Conservation (phyloP, 495 filamentous ascomycete genomes). For the Tetracladium marchalianum region DNA sequence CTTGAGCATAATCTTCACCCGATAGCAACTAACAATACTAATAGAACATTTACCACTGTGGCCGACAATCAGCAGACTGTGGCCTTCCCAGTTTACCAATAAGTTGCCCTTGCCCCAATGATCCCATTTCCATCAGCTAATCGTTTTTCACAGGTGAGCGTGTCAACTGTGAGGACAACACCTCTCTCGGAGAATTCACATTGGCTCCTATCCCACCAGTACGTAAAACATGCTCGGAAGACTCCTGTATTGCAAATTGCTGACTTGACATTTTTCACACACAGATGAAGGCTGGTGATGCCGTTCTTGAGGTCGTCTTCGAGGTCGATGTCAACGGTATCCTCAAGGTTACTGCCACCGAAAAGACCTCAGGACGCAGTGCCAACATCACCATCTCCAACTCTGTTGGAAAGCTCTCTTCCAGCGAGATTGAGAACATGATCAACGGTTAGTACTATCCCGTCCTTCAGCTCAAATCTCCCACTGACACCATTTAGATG, state of each 20-base stretch:
- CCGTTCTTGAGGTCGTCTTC: conserved; percentile 95
- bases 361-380: conserved; percentile 96
- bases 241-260: too few relatives aligned
- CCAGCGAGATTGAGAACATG: conserved; percentile 94
- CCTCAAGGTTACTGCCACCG: conserved; percentile 97
- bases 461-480: not conserved
- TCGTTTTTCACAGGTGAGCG: conserved; percentile 57
- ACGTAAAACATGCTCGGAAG: conserved; percentile 8
- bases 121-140: too few relatives aligned
- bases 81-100: conserved; percentile 93
- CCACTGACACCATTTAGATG: conserved; percentile 35
- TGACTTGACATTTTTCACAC: too few relatives aligned
- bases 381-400: conserved; percentile 99
- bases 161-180: conserved; percentile 99
- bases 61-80: conserved; percentile 85
- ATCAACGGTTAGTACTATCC: conserved; percentile 56
- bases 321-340: conserved; percentile 99
- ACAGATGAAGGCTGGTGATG: conserved; percentile 89
- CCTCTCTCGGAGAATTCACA: conserved; percentile 96
- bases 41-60: conserved; percentile 85
- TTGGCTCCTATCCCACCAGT: conserved; percentile 81
- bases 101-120: too few relatives aligned
- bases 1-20: conserved; percentile 1
- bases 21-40: conserved; percentile 8
- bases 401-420: conserved; percentile 96